phyloP scores from a whole-genome alignment of 208 protist genomes.

The Sergeia podlipaevii region DNA sequence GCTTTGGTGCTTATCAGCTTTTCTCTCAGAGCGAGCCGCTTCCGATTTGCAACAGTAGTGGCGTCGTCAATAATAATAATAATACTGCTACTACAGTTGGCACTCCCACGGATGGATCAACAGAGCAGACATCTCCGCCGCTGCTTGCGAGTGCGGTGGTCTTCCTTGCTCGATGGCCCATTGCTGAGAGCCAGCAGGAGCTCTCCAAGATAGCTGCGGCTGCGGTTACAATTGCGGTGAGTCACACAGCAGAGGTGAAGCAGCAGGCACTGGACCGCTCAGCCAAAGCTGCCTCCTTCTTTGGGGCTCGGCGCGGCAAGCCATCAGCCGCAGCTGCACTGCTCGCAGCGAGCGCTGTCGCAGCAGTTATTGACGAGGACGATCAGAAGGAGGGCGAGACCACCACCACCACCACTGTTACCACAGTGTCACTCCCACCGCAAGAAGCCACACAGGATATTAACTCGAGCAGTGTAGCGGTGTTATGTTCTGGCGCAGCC shows the following conservation, averaged over 20 bases:
- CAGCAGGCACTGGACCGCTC: conserved; percentile 13
- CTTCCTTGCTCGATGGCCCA: conserved; percentile 64
- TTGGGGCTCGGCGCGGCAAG: conserved; percentile 18
- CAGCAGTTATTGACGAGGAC: neutral
- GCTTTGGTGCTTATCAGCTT: conserved; percentile 67
- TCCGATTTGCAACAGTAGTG: too few relatives aligned
- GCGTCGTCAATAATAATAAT: neutral
- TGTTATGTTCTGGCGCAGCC: neutral
- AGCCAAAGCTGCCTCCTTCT: conserved; percentile 54
- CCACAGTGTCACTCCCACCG: neutral
- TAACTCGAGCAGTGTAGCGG: neutral
- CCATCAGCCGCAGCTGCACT: conserved; percentile 44
- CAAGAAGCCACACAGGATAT: neutral
- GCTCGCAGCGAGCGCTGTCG: conserved; percentile 11
- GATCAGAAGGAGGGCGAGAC: too few relatives aligned
- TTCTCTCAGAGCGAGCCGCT: conserved; percentile 29
- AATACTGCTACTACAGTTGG: neutral
- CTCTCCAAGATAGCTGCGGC: conserved; percentile 13
- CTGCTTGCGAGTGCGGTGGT: conserved; percentile 52
- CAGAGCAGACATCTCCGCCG: conserved; percentile 4
- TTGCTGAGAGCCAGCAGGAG: conserved; percentile 1
- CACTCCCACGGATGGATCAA: neutral
- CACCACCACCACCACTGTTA: neutral
- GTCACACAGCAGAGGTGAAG: neutral
- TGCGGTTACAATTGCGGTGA: conserved; percentile 1